Percentiles rank a stretch among this genome's conserved stretches.
Evolutionary conservation across 192 early-diverging fungal genomes (phyloP).

Genomic region (Entophlyctis luteolus): DNA sequence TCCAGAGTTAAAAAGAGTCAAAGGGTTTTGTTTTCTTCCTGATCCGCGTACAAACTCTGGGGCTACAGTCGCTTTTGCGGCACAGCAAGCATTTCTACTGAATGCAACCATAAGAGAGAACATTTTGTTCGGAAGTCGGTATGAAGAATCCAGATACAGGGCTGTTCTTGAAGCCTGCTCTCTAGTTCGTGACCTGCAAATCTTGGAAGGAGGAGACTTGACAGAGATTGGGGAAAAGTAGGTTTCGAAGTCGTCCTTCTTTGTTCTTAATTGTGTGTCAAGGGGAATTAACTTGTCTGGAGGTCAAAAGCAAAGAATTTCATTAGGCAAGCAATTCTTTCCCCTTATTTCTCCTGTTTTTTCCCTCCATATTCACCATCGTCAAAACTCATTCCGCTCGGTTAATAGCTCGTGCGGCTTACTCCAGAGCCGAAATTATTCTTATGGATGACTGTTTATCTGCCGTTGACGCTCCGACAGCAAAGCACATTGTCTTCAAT

Average conservation of each 20-base stretch:
- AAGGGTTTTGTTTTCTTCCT: constrained; percentile 31
- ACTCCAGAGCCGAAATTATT: constrained; percentile 61
- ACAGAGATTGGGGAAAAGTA: constrained; percentile 72
- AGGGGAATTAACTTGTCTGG: constrained; percentile 44
- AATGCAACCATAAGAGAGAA: constrained; percentile 56
- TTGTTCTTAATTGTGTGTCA: not conserved
- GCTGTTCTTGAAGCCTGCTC: constrained; percentile 76
- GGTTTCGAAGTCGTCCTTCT: not conserved
- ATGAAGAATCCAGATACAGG: constrained; percentile 67
- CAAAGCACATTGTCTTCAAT: constrained; percentile 71
- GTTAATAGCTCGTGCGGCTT: constrained; percentile 64
- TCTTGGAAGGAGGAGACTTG: constrained; percentile 71
- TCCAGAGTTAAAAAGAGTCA: constrained; percentile 58
- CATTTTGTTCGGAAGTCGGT: constrained; percentile 75
- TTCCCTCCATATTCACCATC: too few species aligned
- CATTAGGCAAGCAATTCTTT: constrained; percentile 2
- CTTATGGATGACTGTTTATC: constrained; percentile 78
- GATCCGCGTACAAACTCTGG: constrained; percentile 15
- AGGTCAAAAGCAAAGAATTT: constrained; percentile 36
- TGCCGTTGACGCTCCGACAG: constrained; percentile 89
- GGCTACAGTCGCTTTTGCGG: constrained; percentile 65
- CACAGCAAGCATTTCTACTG: constrained; percentile 58
- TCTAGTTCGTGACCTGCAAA: constrained; percentile 77
- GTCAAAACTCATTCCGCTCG: too few species aligned
- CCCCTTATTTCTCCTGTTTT: too few species aligned